Conservation (phyloP, 2,329 filamentous ascomycete genomes). For the Graphiopsis chlorocephala region DNA sequence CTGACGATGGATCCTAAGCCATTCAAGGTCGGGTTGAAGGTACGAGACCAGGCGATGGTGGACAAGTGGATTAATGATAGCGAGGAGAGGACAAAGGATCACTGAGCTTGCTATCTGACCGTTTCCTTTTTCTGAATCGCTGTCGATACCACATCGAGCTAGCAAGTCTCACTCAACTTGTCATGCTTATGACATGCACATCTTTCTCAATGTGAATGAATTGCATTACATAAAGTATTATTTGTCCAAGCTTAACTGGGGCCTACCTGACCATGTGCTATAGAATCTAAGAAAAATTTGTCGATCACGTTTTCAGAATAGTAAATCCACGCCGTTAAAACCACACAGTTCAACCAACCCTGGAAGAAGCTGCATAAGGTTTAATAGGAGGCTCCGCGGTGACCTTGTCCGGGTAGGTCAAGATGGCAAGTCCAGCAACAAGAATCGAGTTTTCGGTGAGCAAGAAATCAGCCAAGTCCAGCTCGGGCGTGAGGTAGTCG, state of each 20-base stretch:
- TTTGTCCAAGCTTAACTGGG: too few relatives aligned
- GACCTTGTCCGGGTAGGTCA: conserved; percentile 36
- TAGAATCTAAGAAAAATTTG: too few relatives aligned
- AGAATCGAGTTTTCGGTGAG: conserved; percentile 44
- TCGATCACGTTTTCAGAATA: neutral
- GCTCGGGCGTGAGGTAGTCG: conserved; percentile 36
- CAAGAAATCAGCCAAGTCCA: conserved; percentile 47
- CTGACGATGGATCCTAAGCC: conserved; percentile 51
- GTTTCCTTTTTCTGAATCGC: neutral
- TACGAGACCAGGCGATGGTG: conserved; percentile 40
- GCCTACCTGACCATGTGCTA: neutral
- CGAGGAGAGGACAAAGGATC: conserved; percentile 44
- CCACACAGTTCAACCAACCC: too few relatives aligned
- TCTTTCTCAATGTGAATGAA: too few relatives aligned
- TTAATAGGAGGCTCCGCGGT: conserved; percentile 42
- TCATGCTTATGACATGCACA: neutral
- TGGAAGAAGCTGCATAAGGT: neutral
- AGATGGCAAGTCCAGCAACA: conserved; percentile 37
- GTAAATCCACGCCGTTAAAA: neutral
- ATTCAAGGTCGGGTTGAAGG: conserved; percentile 49
- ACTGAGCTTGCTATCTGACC: conserved; percentile 25
- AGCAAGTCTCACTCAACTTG: too few relatives aligned
- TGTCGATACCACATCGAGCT: neutral
- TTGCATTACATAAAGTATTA: too few relatives aligned
- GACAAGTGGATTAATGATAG: conserved; percentile 49